A percentile compares a stretch with the other conserved stretches of the same genome.
Conservation (phyloP, 2,329 filamentous ascomycete genomes). For the Epichloe uncinata region DNA sequence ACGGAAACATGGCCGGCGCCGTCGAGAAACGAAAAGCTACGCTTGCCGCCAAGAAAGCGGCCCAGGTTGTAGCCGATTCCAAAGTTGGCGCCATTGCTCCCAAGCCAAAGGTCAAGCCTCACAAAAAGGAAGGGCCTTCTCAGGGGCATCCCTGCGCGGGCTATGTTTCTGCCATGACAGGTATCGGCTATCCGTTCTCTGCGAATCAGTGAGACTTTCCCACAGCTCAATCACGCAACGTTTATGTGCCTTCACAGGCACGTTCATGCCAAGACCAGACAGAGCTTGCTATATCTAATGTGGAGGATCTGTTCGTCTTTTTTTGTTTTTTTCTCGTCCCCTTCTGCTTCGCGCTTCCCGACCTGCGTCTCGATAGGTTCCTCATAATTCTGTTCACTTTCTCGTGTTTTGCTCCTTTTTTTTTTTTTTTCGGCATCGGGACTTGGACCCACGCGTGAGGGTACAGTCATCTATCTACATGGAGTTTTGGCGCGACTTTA, state of each 20-base stretch:
- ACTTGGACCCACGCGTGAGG: not conserved
- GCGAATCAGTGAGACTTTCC: slow-evolving; percentile 3
- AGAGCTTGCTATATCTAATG: not conserved
- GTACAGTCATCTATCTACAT: not conserved
- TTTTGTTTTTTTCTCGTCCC: not conserved
- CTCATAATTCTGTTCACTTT: too few relatives aligned
- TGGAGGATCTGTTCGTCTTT: not conserved
- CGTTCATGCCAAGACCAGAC: not conserved
- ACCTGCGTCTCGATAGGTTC: too few relatives aligned
- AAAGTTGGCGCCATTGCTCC: slow-evolving; percentile 23
- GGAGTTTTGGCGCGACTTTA: slow-evolving; percentile 1
- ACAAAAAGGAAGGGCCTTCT: slow-evolving; percentile 19
- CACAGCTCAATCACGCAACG: not conserved
- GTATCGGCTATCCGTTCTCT: slow-evolving; percentile 16
- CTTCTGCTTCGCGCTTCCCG: not conserved
- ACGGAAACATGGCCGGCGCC: slow-evolving; percentile 46
- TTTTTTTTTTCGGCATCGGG: not conserved
- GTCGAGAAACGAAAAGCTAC: slow-evolving; percentile 48
- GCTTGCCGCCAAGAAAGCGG: slow-evolving; percentile 43
- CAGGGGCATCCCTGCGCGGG: slow-evolving; percentile 1
- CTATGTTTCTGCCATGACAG: slow-evolving; percentile 13
- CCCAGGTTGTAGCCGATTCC: slow-evolving; percentile 27
- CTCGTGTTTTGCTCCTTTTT: too few relatives aligned
- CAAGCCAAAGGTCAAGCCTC: slow-evolving; percentile 23
- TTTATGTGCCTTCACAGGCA: too few relatives aligned